Evolutionary conservation across 139 green algal species (phyloP).

Genomic region (Asterochloris erici): DNA sequence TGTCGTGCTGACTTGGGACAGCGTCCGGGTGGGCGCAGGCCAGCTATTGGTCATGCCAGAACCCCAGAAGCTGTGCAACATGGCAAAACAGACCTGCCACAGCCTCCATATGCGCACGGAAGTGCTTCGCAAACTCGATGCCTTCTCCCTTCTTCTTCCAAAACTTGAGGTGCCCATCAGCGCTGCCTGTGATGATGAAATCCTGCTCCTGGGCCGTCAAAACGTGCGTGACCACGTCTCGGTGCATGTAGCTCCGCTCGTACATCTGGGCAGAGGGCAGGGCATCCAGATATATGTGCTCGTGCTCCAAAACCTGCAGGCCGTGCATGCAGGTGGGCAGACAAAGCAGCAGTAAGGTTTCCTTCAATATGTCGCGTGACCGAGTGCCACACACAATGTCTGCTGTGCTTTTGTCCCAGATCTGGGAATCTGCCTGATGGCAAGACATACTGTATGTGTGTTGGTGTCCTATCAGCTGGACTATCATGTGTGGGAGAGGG

Average conservation of each 20-base stretch:
- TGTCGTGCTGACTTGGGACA: no score
- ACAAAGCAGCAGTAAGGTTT: not conserved
- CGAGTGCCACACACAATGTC: no score
- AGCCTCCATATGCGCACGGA: conserved; percentile 78
- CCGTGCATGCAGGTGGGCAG: no score
- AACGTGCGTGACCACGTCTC: conserved; percentile 89
- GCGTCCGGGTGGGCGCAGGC: no score
- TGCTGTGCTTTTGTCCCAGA: no score
- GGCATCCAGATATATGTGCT: conserved; percentile 68
- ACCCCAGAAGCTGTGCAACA: not conserved
- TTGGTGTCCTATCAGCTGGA: no score
- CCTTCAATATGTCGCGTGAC: no score
- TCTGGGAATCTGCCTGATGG: no score
- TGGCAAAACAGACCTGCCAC: conserved; percentile 58
- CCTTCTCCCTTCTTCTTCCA: conserved; percentile 92
- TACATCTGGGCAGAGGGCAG: conserved; percentile 87
- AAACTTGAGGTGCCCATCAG: conserved; percentile 96
- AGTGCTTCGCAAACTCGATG: conserved; percentile 91
- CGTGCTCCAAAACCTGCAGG: conserved; percentile 69
- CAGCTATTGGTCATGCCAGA: no score
- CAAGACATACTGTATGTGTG: no score
- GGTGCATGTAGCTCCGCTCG: conserved; percentile 97
- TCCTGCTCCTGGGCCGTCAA: conserved; percentile 54
- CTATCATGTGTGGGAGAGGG: no score
- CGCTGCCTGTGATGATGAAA: conserved; percentile 82